Base-by-base conservation (phyloP, 768 basidiomycete genomes). In the Dentipellis sp. region DNA sequence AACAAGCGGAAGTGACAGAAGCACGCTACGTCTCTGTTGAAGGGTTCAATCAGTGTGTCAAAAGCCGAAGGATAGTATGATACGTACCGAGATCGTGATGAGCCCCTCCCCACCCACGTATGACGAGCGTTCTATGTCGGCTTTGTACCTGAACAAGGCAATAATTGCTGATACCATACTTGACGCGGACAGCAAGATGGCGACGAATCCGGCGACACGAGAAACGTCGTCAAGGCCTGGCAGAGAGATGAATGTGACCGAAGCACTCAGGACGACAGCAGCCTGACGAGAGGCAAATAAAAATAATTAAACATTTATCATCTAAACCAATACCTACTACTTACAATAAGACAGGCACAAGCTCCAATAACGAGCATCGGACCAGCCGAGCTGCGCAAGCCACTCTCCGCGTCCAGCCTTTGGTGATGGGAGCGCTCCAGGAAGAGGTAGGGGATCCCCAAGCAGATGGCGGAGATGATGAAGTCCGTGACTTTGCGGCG, bases 361-460 rank as follows among this genome's bases (percentile, higher is more conserved):
- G 81, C 86, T 11, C 85, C 82, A 37, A 86, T 67, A 54, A 85
- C 66, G 55, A 91, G 76, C 65, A 85, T 69, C 0, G 86, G 82
- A 4, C 78, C 78, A 3, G 78, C 74, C 37, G 66, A 64, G 47
- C 60, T 66, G 46, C 68, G 69, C 37, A 72, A 59, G 16, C 81
- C 81, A 53, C 80, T 77, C 66, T 88, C 88, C 51, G 82, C 77
- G 65, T 88, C 86, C 35, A 76, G 63, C 17, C 79, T 67, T 47
- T 76, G 76, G 57, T 72, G 68, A 45, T 74, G 70, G 10, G 75
- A 64, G 52, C 82, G 79, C 52, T 79, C 78, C 60, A 80, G 68
- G 72, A 90, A 88, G 56, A 91, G 68, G 68, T 84, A 90, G 0
- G 90, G 90, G 50, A 92, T 83, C 2, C 90, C 90, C 10, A 92